These are phyloP conservation scores for Paramecium sonneborni DNA, from an alignment of 73 alveolate species.

Conservation along the genomic window DNA sequence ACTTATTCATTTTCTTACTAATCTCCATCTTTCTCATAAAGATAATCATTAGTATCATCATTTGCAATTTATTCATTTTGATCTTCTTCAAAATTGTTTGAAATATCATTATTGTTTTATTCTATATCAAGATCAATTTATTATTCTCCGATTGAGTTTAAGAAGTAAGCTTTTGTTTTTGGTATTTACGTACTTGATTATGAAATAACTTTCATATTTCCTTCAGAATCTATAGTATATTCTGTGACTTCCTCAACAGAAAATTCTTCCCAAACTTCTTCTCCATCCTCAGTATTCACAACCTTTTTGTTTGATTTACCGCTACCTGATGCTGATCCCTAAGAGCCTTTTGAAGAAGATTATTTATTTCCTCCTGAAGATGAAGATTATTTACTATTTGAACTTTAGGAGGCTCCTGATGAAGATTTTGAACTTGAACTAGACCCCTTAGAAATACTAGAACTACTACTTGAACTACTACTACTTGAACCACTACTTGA, in stretches of 20 bases:
- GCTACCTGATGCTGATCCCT: background rate
- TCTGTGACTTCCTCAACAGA: background rate
- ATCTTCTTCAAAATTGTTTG: background rate
- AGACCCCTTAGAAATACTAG: background rate
- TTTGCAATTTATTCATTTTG: background rate
- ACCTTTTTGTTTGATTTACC: background rate
- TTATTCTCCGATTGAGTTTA: background rate
- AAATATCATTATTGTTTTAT: background rate
- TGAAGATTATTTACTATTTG: background rate
- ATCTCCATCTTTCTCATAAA: slow-evolving; percentile 10
- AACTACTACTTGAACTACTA: background rate
- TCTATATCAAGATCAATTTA: background rate
- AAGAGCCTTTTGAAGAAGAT: background rate
- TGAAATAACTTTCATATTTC: background rate
- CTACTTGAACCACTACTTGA: background rate
- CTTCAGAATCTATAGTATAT: background rate
- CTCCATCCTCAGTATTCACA: background rate
- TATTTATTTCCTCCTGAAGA: background rate
- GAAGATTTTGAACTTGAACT: background rate
- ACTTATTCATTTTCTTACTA: background rate
- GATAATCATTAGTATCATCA: background rate
- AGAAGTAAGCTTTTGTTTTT: background rate
- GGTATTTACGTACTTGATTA: background rate
- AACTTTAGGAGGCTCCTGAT: background rate
- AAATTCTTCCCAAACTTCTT: slow-evolving; percentile 6